Conservation (phyloP, 495 filamentous ascomycete genomes). For the Annulohypoxylon bovei region DNA sequence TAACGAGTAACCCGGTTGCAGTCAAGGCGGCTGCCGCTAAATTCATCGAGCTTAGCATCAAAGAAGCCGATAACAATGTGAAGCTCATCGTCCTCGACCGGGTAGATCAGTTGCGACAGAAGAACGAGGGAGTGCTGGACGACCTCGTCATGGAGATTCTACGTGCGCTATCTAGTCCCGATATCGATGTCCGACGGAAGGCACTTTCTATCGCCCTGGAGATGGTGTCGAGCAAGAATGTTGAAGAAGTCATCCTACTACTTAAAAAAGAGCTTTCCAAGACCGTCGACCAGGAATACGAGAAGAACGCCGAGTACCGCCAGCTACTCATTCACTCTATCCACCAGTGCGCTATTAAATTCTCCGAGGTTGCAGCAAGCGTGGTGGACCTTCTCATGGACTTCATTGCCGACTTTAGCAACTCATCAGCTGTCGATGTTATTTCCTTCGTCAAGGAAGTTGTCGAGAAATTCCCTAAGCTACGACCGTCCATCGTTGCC, state of each 20-base stretch:
- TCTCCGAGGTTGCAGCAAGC: constrained; percentile 96
- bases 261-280: constrained; percentile 98
- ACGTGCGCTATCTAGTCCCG: constrained; percentile 93
- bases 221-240: constrained; percentile 99
- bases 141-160: constrained; percentile 98
- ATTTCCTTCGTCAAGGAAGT: constrained; percentile 99
- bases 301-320: constrained; percentile 98
- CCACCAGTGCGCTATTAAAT: constrained; percentile 97
- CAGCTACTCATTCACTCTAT: constrained; percentile 96
- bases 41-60: constrained; percentile 95
- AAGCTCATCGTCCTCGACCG: constrained; percentile 97
- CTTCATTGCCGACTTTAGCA: constrained; percentile 98
- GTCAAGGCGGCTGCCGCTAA: constrained; percentile 97
- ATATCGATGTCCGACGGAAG: constrained; percentile 95
- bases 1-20: constrained; percentile 96
- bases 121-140: constrained; percentile 93
- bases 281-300: constrained; percentile 98
- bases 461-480: constrained; percentile 94
- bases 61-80: constrained; percentile 98
- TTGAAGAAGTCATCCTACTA: constrained; percentile 95
- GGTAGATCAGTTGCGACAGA: constrained; percentile 88
- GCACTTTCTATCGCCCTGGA: constrained; percentile 91
- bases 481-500: constrained; percentile 85
- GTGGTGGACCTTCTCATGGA: constrained; percentile 99
- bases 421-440: constrained; percentile 94